Conservation (phyloP, 148 eudicot species). For the Fagopyrum homotropicum region DNA sequence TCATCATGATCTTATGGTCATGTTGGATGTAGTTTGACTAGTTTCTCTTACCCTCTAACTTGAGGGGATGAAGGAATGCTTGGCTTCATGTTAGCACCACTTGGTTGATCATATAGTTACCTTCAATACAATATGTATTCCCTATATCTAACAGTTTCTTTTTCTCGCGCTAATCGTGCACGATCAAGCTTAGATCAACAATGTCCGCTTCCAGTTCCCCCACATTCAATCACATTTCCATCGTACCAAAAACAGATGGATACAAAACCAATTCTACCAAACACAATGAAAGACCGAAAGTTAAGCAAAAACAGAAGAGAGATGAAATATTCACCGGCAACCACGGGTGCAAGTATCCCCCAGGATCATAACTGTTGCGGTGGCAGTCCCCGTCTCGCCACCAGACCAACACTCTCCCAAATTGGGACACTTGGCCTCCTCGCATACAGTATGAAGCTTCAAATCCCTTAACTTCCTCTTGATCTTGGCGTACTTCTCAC, state of each 20-base stretch:
- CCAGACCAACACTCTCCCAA: conserved; percentile 99
- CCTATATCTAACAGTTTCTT: too few relatives aligned
- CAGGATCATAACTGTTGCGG: conserved; percentile 94
- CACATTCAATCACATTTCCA: background rate
- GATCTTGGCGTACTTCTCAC: conserved; percentile 75
- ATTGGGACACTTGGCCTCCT: conserved; percentile 93
- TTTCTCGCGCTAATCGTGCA: too few relatives aligned
- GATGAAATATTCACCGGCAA: conserved; percentile 41
- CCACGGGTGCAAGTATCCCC: conserved; percentile 99
- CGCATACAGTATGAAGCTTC: conserved; percentile 91
- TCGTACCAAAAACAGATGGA: background rate
- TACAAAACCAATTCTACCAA: background rate
- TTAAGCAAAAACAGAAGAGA: background rate
- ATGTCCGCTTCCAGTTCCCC: background rate
- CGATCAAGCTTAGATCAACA: too few relatives aligned
- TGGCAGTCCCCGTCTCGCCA: conserved; percentile 92
- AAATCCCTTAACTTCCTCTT: conserved; percentile 77
- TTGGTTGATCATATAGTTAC: too few relatives aligned
- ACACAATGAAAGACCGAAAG: background rate
- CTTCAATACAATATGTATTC: too few relatives aligned
- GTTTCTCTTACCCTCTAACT: too few relatives aligned
- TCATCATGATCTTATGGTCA: too few relatives aligned
- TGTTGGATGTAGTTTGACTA: too few relatives aligned
- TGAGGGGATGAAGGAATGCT: too few relatives aligned
- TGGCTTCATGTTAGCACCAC: too few relatives aligned